These are phyloP conservation scores for Ceratobasidium sp. DNA, from an alignment of 1,284 basidiomycete genomes.

Conservation along the genomic window DNA sequence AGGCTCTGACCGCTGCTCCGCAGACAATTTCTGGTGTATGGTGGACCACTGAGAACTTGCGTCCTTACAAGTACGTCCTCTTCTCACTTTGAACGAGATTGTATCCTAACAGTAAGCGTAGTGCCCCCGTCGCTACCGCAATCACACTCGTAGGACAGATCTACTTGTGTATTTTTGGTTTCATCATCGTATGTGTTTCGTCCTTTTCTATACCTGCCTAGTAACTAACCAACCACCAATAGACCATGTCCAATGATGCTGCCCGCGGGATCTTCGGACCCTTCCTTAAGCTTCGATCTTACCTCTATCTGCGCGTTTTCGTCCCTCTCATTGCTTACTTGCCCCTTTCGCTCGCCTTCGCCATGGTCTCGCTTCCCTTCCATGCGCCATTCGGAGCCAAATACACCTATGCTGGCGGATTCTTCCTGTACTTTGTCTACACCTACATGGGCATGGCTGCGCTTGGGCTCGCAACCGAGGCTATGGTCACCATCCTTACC, in stretches of 20 bases:
- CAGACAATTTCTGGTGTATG: slow-evolving; percentile 50
- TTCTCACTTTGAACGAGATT: not conserved
- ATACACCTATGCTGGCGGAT: slow-evolving; percentile 52
- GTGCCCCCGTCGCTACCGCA: slow-evolving; percentile 54
- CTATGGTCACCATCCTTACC: slow-evolving; percentile 42
- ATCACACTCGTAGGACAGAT: slow-evolving; percentile 57
- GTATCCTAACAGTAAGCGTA: not conserved
- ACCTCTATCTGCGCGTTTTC: slow-evolving; percentile 49
- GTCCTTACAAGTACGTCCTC: slow-evolving; percentile 50
- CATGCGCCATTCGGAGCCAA: slow-evolving; percentile 46
- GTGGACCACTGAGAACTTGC: slow-evolving; percentile 50
- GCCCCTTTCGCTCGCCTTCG: slow-evolving; percentile 39
- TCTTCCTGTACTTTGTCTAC: slow-evolving; percentile 53
- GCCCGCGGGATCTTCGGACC: slow-evolving; percentile 52
- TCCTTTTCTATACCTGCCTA: not conserved
- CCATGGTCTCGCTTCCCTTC: slow-evolving; percentile 48
- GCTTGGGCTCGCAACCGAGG: slow-evolving; percentile 49
- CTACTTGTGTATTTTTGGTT: slow-evolving; percentile 53
- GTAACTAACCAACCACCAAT: slow-evolving; percentile 47
- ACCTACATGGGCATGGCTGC: slow-evolving; percentile 45
- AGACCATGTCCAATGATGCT: slow-evolving; percentile 51
- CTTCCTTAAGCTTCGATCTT: slow-evolving; percentile 49
- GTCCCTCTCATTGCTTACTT: slow-evolving; percentile 46
- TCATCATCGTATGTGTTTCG: slow-evolving; percentile 37
- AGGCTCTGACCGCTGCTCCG: slow-evolving; percentile 50